Evolutionary conservation across 768 basidiomycete genomes (phyloP).

Genomic region (Collybia mongolica): DNA sequence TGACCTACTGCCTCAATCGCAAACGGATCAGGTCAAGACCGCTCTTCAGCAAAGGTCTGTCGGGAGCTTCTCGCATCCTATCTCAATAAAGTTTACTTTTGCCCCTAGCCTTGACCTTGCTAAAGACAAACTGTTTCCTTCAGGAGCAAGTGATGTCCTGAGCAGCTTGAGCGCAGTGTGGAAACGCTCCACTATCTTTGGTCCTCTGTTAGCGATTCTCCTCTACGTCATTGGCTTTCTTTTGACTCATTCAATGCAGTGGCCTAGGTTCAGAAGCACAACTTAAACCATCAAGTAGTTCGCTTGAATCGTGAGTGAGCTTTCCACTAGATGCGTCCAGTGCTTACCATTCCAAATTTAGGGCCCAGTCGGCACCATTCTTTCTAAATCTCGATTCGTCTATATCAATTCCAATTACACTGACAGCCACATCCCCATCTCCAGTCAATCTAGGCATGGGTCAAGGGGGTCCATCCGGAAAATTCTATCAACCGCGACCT

Average conservation of each 20-base stretch:
- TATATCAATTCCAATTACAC: slow-evolving; percentile 46
- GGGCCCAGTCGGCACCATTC: slow-evolving; percentile 32
- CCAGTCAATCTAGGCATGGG: slow-evolving; percentile 30
- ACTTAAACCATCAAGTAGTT: slow-evolving; percentile 1
- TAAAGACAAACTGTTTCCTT: slow-evolving; percentile 50
- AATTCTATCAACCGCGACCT: slow-evolving; percentile 53
- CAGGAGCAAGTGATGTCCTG: slow-evolving; percentile 16
- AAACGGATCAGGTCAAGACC: slow-evolving; percentile 6
- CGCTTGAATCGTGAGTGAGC: slow-evolving; percentile 26
- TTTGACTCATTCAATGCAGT: slow-evolving; percentile 17
- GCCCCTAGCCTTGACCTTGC: slow-evolving; percentile 36
- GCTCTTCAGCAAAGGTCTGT: slow-evolving; percentile 24
- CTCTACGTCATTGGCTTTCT: slow-evolving; percentile 3
- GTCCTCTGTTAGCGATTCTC: slow-evolving; percentile 50
- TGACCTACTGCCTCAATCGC: slow-evolving; percentile 2
- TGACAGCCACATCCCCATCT: slow-evolving; percentile 39
- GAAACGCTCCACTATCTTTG: slow-evolving; percentile 63
- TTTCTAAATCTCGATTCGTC: slow-evolving; percentile 49
- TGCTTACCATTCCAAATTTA: slow-evolving; percentile 11
- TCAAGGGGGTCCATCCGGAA: slow-evolving; percentile 49
- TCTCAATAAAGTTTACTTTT: neutral
- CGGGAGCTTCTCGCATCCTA: neutral
- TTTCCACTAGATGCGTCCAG: neutral
- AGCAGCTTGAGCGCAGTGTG: slow-evolving; percentile 28
- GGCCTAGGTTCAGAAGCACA: slow-evolving; percentile 31